Evolutionary conservation across 225 moss, liverwort and hornwort genomes (phyloP).

Genomic region (Sphagnum tenellum): DNA sequence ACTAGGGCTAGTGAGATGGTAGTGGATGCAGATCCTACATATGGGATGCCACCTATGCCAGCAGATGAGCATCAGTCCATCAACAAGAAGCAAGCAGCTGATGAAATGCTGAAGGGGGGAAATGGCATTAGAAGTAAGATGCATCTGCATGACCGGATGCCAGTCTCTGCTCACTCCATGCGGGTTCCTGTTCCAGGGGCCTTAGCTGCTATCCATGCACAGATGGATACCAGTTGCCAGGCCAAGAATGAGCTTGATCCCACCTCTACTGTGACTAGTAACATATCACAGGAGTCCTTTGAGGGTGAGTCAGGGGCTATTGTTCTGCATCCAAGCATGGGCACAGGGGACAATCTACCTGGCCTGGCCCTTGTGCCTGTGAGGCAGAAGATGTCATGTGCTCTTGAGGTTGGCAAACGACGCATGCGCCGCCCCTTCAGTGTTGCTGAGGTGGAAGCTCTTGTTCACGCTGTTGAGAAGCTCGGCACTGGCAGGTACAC

Average conservation of each 20-base stretch:
- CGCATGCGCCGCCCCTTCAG: conserved; percentile 90
- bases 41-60: conserved; percentile 11
- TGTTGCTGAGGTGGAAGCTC: conserved; percentile 80
- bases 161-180: conserved; percentile 57
- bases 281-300: conserved; percentile 13
- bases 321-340: conserved; percentile 47
- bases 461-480: conserved; percentile 83
- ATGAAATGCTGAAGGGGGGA: conserved; percentile 33
- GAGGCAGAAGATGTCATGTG: conserved; percentile 36
- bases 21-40: conserved; percentile 22
- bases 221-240: conserved; percentile 62
- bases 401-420: conserved; percentile 68
- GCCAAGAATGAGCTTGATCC: conserved; percentile 44
- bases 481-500: conserved; percentile 82
- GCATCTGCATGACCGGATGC: conserved; percentile 40
- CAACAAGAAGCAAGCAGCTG: conserved; percentile 15
- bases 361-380: conserved; percentile 51
- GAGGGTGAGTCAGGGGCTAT: conserved; percentile 39
- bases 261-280: conserved; percentile 16
- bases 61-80: conserved; percentile 13
- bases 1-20: conserved; percentile 21
- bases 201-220: conserved; percentile 81
- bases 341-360: conserved; percentile 32
- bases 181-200: conserved; percentile 72
- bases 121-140: conserved; percentile 25